Evolutionary conservation across 306 rosid species (phyloP).

Genomic region (Cicer pinnatifidum): DNA sequence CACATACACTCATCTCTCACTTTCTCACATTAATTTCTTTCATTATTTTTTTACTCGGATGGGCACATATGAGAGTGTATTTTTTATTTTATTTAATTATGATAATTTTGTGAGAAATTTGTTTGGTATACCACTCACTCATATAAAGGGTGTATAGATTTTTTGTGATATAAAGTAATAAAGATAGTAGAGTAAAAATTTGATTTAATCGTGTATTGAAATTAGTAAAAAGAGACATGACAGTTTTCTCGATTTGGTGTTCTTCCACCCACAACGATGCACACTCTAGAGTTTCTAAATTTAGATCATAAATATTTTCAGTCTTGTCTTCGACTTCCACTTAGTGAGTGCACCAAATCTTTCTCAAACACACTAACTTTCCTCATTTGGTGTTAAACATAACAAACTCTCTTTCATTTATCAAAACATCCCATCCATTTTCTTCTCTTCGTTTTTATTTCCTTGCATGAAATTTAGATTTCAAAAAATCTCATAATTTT

Average conservation of each 20-base stretch:
- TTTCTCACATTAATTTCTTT: not conserved
- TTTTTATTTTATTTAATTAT: too few relatives aligned
- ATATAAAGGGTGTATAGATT: too few relatives aligned
- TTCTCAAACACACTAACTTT: slow-evolving; percentile 63
- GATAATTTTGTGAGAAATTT: too few relatives aligned
- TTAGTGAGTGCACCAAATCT: slow-evolving; percentile 45
- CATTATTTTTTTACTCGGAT: not conserved
- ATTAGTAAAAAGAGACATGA: slow-evolving; percentile 16
- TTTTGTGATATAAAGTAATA: too few relatives aligned
- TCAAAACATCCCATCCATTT: slow-evolving; percentile 10
- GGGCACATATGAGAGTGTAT: too few relatives aligned
- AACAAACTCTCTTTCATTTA: slow-evolving; percentile 38
- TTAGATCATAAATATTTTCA: slow-evolving; percentile 44
- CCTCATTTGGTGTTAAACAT: slow-evolving; percentile 67
- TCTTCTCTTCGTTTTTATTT: not conserved
- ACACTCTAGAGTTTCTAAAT: slow-evolving; percentile 56
- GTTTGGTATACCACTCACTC: too few relatives aligned
- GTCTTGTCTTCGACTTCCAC: slow-evolving; percentile 67
- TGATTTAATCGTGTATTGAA: slow-evolving; percentile 42
- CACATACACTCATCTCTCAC: not conserved
- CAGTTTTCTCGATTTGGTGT: slow-evolving; percentile 53
- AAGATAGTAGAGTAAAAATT: slow-evolving; percentile 25
- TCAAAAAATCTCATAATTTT: not conserved
- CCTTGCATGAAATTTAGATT: not conserved
- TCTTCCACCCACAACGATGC: slow-evolving; percentile 30